Evolutionary conservation across 108 stramenopile genomes (phyloP).

Genomic region (Cyclotella kingstonii): DNA sequence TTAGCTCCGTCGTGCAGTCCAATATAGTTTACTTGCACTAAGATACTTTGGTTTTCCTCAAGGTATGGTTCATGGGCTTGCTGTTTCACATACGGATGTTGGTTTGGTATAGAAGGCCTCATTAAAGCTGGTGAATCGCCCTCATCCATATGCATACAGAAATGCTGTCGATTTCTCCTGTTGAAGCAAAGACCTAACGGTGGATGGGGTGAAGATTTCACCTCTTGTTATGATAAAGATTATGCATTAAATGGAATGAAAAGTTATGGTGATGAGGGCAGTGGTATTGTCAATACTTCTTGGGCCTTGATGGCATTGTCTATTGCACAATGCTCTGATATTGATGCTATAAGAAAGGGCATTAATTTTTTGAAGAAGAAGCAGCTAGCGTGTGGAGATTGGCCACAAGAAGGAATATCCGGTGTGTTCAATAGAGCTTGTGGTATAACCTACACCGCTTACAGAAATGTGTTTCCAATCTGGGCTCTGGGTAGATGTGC

Average conservation of each 20-base stretch:
- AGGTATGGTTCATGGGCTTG: conserved; percentile 94
- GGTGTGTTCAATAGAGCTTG: conserved; percentile 98
- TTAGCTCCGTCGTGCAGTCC: neutral
- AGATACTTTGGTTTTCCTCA: neutral
- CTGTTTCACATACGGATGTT: conserved; percentile 93
- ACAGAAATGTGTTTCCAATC: conserved; percentile 98
- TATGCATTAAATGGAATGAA: conserved; percentile 88
- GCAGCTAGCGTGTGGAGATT: conserved; percentile 94
- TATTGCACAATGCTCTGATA: conserved; percentile 73
- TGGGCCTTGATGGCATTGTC: conserved; percentile 96
- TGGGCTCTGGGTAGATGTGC: conserved; percentile 96
- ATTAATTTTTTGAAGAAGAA: conserved; percentile 78
- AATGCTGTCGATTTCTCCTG: conserved; percentile 66
- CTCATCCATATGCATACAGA: conserved; percentile 54
- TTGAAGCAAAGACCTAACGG: conserved; percentile 89
- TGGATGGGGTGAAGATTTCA: conserved; percentile 99
- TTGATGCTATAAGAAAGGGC: conserved; percentile 76
- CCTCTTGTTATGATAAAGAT: conserved; percentile 94
- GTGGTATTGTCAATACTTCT: conserved; percentile 95
- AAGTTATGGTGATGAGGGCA: conserved; percentile 86
- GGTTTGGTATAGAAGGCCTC: conserved; percentile 96
- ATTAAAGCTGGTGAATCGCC: conserved; percentile 74
- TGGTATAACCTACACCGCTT: conserved; percentile 99
- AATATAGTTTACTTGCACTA: neutral
- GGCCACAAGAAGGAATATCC: conserved; percentile 98